These are phyloP conservation scores for Diaporthe eres DNA, from an alignment of 2,329 filamentous ascomycete species.

Conservation along the genomic window DNA sequence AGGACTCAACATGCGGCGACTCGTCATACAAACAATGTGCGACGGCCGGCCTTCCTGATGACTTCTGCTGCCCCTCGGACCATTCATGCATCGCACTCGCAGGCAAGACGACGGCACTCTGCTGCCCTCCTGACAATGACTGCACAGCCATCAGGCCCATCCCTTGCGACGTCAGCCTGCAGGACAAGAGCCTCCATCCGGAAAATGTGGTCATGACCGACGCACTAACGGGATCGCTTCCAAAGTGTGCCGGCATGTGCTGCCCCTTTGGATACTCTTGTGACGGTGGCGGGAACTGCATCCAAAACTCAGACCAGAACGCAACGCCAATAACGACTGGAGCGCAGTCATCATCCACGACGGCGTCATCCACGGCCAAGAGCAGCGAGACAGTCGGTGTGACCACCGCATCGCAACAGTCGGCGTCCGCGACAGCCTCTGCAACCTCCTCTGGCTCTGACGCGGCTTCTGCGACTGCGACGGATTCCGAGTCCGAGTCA, in stretches of 20 bases:
- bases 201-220: conserved; percentile 76
- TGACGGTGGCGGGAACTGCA: conserved; percentile 63
- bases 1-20: conserved; percentile 39
- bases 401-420: conserved; percentile 43
- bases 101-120: conserved; percentile 76
- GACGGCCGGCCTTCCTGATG: conserved; percentile 65
- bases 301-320: conserved; percentile 66
- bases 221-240: conserved; percentile 68
- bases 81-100: conserved; percentile 73
- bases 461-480: conserved; percentile 44
- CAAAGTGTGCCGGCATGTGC: conserved; percentile 72
- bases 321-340: conserved; percentile 45
- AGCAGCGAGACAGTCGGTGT: conserved; percentile 43
- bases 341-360: conserved; percentile 44
- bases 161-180: conserved; percentile 72
- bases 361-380: conserved; percentile 44
- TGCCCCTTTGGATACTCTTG: conserved; percentile 83
- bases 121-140: conserved; percentile 72
- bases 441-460: conserved; percentile 44
- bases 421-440: conserved; percentile 44
- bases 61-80: conserved; percentile 75
- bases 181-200: conserved; percentile 71
- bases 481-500: conserved; percentile 43
- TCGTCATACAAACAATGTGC: conserved; percentile 65
- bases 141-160: conserved; percentile 76